Percentiles rank a stretch among this genome's conserved stretches.
Conservation (phyloP, 371 early-diverging fungal genomes). For the Fennellomyces sp. region DNA sequence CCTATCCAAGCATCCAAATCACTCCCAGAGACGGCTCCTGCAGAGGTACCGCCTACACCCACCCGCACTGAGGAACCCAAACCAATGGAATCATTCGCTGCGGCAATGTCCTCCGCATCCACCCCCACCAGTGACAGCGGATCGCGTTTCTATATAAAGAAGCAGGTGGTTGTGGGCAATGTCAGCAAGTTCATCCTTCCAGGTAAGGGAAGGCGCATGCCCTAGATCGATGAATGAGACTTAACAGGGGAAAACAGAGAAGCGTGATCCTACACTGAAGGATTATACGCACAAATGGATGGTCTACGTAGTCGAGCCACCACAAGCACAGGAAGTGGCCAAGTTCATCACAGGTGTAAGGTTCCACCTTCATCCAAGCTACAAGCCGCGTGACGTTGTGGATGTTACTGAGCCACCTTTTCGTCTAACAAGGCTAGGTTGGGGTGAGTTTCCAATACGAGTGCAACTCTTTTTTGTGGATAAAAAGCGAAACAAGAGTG, state of each 20-base stretch:
- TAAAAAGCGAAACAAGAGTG: conserved; percentile 76
- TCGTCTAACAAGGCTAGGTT: conserved; percentile 83
- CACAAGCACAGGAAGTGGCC: conserved; percentile 54
- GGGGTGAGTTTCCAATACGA: conserved; percentile 94
- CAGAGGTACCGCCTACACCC: not conserved
- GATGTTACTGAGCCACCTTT: conserved; percentile 83
- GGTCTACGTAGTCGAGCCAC: conserved; percentile 77
- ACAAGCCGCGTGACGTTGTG: conserved; percentile 85
- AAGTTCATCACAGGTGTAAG: conserved; percentile 82
- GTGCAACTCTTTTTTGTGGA: conserved; percentile 83
- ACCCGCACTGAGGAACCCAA: not conserved
- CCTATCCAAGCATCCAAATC: conserved; percentile 14
- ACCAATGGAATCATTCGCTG: conserved; percentile 32
- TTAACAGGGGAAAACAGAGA: conserved; percentile 30
- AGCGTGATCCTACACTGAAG: conserved; percentile 62
- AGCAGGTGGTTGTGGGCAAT: conserved; percentile 84
- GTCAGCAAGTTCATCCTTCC: conserved; percentile 75
- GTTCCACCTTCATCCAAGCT: conserved; percentile 88
- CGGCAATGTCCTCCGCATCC: conserved; percentile 17
- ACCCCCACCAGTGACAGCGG: conserved; percentile 44
- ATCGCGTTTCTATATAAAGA: conserved; percentile 86
- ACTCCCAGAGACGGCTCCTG: conserved; percentile 9
- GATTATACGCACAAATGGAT: conserved; percentile 89
- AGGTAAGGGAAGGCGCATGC: conserved; percentile 33
- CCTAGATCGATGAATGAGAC: not conserved